Conservation (phyloP, 495 filamentous ascomycete species). For the Neurospora sp. region DNA sequence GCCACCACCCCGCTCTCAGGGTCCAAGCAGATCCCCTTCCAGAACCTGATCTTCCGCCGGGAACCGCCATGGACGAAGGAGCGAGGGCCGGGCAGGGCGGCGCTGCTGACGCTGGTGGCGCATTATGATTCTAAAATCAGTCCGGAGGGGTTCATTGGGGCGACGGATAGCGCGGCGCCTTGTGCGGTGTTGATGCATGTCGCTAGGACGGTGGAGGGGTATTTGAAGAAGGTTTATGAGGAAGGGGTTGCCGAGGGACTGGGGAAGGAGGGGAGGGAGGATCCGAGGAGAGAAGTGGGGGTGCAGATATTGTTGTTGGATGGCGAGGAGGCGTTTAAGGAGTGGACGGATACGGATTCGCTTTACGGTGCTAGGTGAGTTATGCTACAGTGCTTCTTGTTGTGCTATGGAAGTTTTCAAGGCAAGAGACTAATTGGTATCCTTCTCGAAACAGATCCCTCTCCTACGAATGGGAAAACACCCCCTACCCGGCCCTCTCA, state of each 20-base stretch:
- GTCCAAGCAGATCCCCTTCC: conserved; percentile 60
- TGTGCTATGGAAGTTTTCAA: background rate
- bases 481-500: conserved; percentile 56
- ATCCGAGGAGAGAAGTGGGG: conserved; percentile 41
- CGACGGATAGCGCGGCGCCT: conserved; percentile 79
- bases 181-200: conserved; percentile 79
- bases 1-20: conserved; percentile 58
- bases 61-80: conserved; percentile 66
- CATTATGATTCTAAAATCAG: conserved; percentile 78
- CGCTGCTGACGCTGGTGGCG: conserved; percentile 73
- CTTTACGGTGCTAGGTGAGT: conserved; percentile 66
- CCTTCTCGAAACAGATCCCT: conserved; percentile 43
- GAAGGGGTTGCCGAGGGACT: conserved; percentile 22
- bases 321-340: conserved; percentile 78
- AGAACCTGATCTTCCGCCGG: conserved; percentile 68
- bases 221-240: conserved; percentile 30
- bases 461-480: conserved; percentile 64
- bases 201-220: conserved; percentile 31
- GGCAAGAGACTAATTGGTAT: background rate
- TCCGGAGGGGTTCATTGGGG: conserved; percentile 76
- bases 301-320: conserved; percentile 82
- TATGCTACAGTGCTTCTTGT: background rate
- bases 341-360: conserved; percentile 66
- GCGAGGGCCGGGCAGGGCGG: conserved; percentile 49
- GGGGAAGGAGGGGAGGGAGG: conserved; percentile 20